Percentiles rank a stretch among this genome's conserved stretches.
Conservation (phyloP, 352 stramenopile species). For the Globisporangium paddicum region DNA sequence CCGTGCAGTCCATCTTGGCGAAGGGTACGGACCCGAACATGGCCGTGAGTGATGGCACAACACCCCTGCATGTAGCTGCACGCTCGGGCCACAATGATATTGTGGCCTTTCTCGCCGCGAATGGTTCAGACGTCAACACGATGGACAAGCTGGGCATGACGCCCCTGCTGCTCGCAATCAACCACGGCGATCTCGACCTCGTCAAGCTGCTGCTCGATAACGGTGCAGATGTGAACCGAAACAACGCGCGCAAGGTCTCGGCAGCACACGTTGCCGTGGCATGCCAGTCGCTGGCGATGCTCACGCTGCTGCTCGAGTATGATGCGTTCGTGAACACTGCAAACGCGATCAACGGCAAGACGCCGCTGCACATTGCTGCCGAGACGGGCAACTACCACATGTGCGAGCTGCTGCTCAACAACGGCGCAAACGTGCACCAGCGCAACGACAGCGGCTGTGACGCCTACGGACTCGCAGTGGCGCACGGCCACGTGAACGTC, state of each 20-base stretch:
- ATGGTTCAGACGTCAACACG: slow-evolving; percentile 38
- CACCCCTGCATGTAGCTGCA: slow-evolving; percentile 45
- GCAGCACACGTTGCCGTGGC: slow-evolving; percentile 45
- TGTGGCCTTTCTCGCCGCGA: slow-evolving; percentile 33
- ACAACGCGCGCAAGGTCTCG: slow-evolving; percentile 37
- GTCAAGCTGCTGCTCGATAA: slow-evolving; percentile 41
- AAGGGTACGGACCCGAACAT: slow-evolving; percentile 38
- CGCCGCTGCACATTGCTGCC: slow-evolving; percentile 50
- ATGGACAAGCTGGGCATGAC: slow-evolving; percentile 37
- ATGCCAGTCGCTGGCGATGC: slow-evolving; percentile 27
- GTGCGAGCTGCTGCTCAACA: slow-evolving; percentile 37
- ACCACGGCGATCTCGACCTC: slow-evolving; percentile 37
- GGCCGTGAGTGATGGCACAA: slow-evolving; percentile 27
- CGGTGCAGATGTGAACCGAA: slow-evolving; percentile 45
- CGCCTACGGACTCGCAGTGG: slow-evolving; percentile 10
- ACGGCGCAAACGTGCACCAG: slow-evolving; percentile 16
- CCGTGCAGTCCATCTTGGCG: slow-evolving; percentile 40
- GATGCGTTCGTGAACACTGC: slow-evolving; percentile 45
- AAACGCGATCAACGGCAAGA: slow-evolving; percentile 47
- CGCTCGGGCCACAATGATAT: slow-evolving; percentile 40
- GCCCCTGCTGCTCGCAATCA: slow-evolving; percentile 44
- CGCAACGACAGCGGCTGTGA: slow-evolving; percentile 10
- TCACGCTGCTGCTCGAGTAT: slow-evolving; percentile 38
- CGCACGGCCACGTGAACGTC: slow-evolving; percentile 12
- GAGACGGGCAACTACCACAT: slow-evolving; percentile 44